Conservation (phyloP, 2,329 filamentous ascomycete genomes). For the Aotearoamyces nothofagi region DNA sequence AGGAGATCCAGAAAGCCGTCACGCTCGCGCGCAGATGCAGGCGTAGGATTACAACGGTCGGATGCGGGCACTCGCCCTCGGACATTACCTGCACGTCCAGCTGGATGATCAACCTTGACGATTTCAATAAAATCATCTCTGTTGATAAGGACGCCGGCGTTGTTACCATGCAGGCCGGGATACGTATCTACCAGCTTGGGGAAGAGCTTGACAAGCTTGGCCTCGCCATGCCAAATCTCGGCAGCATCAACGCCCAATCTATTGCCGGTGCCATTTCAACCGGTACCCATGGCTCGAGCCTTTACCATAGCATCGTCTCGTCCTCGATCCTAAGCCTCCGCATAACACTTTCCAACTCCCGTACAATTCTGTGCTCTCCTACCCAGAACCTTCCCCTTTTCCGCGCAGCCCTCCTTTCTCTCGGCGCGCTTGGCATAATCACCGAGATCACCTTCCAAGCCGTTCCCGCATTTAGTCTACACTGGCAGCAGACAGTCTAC, state of each 20-base stretch:
- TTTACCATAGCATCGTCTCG: conserved; percentile 71
- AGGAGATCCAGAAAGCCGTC: conserved; percentile 73
- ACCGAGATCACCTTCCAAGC: conserved; percentile 78
- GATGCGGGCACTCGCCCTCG: conserved; percentile 83
- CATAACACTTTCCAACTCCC: conserved; percentile 71
- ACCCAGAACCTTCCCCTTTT: conserved; percentile 63
- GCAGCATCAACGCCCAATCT: conserved; percentile 89
- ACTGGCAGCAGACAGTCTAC: conserved; percentile 72
- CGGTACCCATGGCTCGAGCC: conserved; percentile 80
- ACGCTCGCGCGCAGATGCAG: conserved; percentile 68
- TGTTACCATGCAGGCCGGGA: conserved; percentile 75
- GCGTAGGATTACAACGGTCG: conserved; percentile 71
- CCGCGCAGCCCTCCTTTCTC: conserved; percentile 70
- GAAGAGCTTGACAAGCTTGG: conserved; percentile 58
- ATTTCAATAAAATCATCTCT: conserved; percentile 56
- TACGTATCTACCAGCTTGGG: conserved; percentile 63
- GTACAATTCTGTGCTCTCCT: conserved; percentile 53
- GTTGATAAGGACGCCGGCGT: conserved; percentile 50
- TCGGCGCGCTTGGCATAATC: conserved; percentile 84
- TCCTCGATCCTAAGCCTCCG: conserved; percentile 61
- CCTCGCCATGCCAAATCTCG: conserved; percentile 78
- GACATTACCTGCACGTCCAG: conserved; percentile 84
- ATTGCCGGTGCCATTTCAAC: conserved; percentile 87
- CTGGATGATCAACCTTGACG: conserved; percentile 90
- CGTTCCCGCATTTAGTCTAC: conserved; percentile 66